Evolutionary conservation across 2,329 filamentous ascomycete species (phyloP), one percentile per base, ranked within the genome.

Genomic region (Remersonia thermophila): DNA sequence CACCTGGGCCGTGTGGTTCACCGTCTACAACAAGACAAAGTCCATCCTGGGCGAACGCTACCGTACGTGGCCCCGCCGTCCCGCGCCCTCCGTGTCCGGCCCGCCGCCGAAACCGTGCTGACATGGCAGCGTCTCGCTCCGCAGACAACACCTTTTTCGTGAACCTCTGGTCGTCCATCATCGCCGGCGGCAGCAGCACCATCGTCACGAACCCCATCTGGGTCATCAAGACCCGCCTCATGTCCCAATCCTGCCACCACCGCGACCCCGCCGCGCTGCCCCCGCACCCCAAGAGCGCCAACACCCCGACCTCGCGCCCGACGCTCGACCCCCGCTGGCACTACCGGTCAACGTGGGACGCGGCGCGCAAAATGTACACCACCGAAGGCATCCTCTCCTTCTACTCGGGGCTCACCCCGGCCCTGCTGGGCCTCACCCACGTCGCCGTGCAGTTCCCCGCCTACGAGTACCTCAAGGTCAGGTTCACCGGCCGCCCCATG

Each of bases 1-100:
- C 4, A 98, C 91, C 0, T 98, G 91, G 91, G 91, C 89, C 16
- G 89, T 98, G 35, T 98, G 93, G 70, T 84, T 98, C 60, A 93
- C 85, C 15, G 83, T 96, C 27, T 98, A 98, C 60, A 91, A 95
- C 58, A 80, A 80, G 55, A 83, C 83, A 52, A 91, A 93, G 57
- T 73, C 73, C 35, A 78, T 73, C 50, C 71, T 87, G 55, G 73
- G 73, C 47, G 66, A 78, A 35, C 65, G 77, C 44, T 71, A 80
- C 52, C 72, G 78, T 82, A 63, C 47, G 63, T 53, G 12, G 7
- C 15, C n/a, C 26, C 20, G 5, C n/a, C 20, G 5, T 28, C 27
- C 12, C 7, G 7, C 11, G 13, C 12, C 27, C 13, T 11, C 6
- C 12, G 11, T 27, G 12, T 27, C 7, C 25, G 25, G 25, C 12